Base-by-base conservation (phyloP, 495 filamentous ascomycete genomes). In the Penicillium steckii region DNA sequence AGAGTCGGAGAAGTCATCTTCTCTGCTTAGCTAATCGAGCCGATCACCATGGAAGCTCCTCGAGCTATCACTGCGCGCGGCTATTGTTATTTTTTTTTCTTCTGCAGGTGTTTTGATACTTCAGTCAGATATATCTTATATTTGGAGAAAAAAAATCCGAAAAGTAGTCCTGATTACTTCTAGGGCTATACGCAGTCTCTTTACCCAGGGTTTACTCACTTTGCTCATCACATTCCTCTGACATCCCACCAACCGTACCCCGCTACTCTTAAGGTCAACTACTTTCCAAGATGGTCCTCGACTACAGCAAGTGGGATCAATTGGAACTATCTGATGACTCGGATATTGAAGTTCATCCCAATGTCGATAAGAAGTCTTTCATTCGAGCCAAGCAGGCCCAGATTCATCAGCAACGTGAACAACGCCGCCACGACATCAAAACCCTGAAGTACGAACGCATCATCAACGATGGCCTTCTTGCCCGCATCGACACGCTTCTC, bases 311-410 rank as follows among this genome's bases (percentile, higher is more conserved):
- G 74, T 97, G 91, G 90, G 91, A 96, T 66, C 82, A 85, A 38
- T 79, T 98, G 61, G 94, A 98, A 82, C 84, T 98, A 60, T 95
- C 89, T 56, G 94, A 98, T 70, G 94, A 98, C 70, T 96, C 91
- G 37, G 94, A 98, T 68, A 88, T 98, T 63, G 94, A 98, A 72
- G 93, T 97, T 23, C 94, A 98, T 69, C 94, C 95, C 50, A 98
- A 98, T 73, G 94, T 98, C 69, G 94, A 98, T 74, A 98, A 98
- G 65, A 85, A 86, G 2, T 97, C 94, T 48, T 98, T 98, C 74
- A 98, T 98, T 68, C 90, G 94, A 47, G 94, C 94, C 49, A 98
- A 97, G 75, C 94, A 97, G 72, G 85, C 88, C 63, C 91, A 97
- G 68, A 98, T 98, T 65, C 94, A 98, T 66, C 81, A 87, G 63